Base-by-base conservation (phyloP, 202 grass and related monocot species). In the Tripidium arundinaceum region DNA sequence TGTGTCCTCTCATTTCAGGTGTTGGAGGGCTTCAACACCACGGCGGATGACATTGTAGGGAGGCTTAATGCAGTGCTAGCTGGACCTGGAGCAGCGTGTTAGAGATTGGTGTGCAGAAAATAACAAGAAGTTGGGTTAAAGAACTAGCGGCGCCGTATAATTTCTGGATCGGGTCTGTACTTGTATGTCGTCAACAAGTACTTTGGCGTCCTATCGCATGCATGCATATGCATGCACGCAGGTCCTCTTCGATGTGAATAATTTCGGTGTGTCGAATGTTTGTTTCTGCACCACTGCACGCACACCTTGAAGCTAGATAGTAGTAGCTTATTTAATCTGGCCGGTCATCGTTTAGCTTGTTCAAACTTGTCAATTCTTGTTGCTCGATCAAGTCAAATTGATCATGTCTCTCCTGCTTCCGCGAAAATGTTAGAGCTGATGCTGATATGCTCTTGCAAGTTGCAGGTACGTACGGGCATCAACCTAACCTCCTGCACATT, bases 11-110 rank as follows among this genome's bases (percentile, higher is more conserved):
- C 2, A 59, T 72, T 39, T 15, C 72, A 85, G 87, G 72, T 77
- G 28, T 28, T 65, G 58, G 72, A 77, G 6, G 82, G 82, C 7
- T 81, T 81, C 65, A 77, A 39, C 18, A 7, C 75, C 36, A 75
- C 64, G 5, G 36, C 81, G 1, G 77, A 65, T 1, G 65, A 77
- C 58, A 85, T 89, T 49, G 65, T 77, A 41, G 72, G 13, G 4
- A 81, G 1, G 71, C 46, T 89, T 1, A 57, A 72, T 6, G 27
- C 65, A 2, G 70, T 39, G 22, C 59, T 81, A 19, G 40, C 28
- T n/a, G n/a, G n/a, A 66, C 3, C 40, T 42, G 40, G n/a, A 4
- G 8, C 50, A 79, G 47, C 4, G 50, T 19, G 33, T n/a, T 26
- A 47, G 16, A 40, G 55, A 19, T 12, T 4, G 25, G 40, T 3